phyloP scores from a whole-genome alignment of 805 yeast species.

The Kuraishia molischiana region DNA sequence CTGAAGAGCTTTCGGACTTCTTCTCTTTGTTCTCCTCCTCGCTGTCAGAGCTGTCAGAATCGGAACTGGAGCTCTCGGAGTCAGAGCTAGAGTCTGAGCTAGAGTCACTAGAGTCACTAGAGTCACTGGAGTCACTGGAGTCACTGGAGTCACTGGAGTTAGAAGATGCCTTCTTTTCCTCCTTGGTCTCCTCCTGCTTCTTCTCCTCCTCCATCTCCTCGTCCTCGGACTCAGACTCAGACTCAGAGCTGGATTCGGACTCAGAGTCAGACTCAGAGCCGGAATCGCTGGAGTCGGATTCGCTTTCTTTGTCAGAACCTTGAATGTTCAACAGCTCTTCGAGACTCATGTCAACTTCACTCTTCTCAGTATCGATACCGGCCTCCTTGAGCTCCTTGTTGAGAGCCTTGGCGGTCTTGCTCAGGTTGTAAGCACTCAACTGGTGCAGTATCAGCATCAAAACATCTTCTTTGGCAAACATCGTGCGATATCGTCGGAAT shows the following conservation, averaged over 20 bases:
- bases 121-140: constrained; percentile 8
- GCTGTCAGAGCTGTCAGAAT: constrained; percentile 9
- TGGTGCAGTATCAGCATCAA: background rate
- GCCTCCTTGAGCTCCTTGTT: constrained; percentile 8
- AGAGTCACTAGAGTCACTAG: constrained; percentile 11
- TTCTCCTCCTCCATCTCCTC: constrained; percentile 16
- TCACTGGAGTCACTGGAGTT: background rate
- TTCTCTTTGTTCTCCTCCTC: background rate
- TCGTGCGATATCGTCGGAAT: background rate
- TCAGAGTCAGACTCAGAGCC: constrained; percentile 2
- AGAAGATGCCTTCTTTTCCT: constrained; percentile 10
- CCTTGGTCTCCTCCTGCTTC: constrained; percentile 13
- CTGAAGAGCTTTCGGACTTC: background rate
- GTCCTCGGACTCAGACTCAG: constrained; percentile 10
- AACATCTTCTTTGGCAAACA: constrained; percentile 1
- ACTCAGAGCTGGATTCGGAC: constrained; percentile 11
- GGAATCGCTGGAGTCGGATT: constrained; percentile 5
- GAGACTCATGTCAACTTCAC: constrained; percentile 1
- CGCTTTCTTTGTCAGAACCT: constrained; percentile 3
- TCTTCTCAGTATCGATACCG: constrained; percentile 5
- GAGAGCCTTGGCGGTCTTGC: constrained; percentile 5
- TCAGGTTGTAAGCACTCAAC: constrained; percentile 1
- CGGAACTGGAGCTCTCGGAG: constrained; percentile 12
- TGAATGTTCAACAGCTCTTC: background rate
- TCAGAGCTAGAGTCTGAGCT: constrained; percentile 11